phyloP scores from a whole-genome alignment of 306 rosid species.

The Pyrus communis region DNA sequence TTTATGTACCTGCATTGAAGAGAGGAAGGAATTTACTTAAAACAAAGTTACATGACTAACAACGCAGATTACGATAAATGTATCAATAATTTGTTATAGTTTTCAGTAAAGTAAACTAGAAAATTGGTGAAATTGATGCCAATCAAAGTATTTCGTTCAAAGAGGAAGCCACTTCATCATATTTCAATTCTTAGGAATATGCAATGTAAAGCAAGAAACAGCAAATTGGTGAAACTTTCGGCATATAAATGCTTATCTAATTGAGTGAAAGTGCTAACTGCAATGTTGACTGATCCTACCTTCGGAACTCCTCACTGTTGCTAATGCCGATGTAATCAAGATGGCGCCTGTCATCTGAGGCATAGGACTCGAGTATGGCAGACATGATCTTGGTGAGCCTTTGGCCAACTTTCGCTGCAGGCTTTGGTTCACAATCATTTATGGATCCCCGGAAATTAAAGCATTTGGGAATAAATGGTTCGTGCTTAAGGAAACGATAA shows the following conservation, averaged over 20 bases:
- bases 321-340: slow-evolving; percentile 69
- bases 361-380: slow-evolving; percentile 85
- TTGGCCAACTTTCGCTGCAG: slow-evolving; percentile 47
- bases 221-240: background rate
- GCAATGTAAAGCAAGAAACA: too few species aligned
- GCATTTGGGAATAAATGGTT: slow-evolving; percentile 57
- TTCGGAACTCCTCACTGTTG: slow-evolving; percentile 89
- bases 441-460: slow-evolving; percentile 55
- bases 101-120: background rate
- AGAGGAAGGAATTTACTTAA: background rate
- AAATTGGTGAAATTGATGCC: background rate
- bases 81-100: background rate
- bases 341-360: slow-evolving; percentile 56
- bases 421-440: slow-evolving; percentile 59
- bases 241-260: background rate
- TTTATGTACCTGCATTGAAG: slow-evolving; percentile 60
- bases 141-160: background rate
- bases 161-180: background rate
- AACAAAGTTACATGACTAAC: background rate
- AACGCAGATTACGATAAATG: background rate
- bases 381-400: slow-evolving; percentile 73
- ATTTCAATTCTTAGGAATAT: too few species aligned
- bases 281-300: slow-evolving; percentile 30
- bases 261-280: background rate
- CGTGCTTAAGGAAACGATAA: slow-evolving; percentile 89